These are phyloP conservation scores for Apiotrichum veenhuisii DNA, from an alignment of 1,284 basidiomycete genomes.

Conservation along the genomic window DNA sequence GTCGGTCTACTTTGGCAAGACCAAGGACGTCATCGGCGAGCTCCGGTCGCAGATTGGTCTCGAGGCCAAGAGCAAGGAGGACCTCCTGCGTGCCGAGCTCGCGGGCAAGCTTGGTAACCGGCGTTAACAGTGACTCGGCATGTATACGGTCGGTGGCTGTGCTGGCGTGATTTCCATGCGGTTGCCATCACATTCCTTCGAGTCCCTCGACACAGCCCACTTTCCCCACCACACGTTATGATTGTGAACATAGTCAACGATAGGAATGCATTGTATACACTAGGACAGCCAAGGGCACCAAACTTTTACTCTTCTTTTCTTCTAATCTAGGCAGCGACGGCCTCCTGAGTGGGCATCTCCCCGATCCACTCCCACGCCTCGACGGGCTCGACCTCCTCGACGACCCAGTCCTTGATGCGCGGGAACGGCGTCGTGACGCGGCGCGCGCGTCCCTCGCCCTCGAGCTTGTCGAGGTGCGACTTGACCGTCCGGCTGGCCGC, in stretches of 20 bases:
- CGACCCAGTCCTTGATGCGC: conserved; percentile 22
- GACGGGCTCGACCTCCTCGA: conserved; percentile 20
- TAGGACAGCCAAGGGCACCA: not conserved
- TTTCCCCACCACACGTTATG: too few relatives aligned
- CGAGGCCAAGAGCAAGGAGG: conserved; percentile 73
- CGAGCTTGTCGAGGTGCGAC: conserved; percentile 43
- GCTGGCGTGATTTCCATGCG: too few relatives aligned
- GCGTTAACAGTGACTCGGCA: too few relatives aligned
- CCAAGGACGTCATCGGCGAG: conserved; percentile 88
- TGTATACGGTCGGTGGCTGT: too few relatives aligned
- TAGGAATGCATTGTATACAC: conserved; percentile 19
- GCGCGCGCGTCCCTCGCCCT: conserved; percentile 61
- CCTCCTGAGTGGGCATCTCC: not conserved
- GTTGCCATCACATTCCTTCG: too few relatives aligned
- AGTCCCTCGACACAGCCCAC: too few relatives aligned
- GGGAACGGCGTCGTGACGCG: conserved; percentile 23
- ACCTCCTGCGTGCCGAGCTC: conserved; percentile 87
- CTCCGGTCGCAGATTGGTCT: conserved; percentile 82
- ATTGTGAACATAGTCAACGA: not conserved
- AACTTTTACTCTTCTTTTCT: not conserved
- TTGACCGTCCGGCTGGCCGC: conserved; percentile 29
- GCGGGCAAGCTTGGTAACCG: conserved; percentile 58
- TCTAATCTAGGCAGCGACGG: not conserved
- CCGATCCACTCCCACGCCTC: conserved; percentile 35
- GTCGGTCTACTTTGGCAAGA: conserved; percentile 98